Base-by-base conservation (phyloP, 2,329 filamentous ascomycete genomes). In the Epicoccum nigrum region DNA sequence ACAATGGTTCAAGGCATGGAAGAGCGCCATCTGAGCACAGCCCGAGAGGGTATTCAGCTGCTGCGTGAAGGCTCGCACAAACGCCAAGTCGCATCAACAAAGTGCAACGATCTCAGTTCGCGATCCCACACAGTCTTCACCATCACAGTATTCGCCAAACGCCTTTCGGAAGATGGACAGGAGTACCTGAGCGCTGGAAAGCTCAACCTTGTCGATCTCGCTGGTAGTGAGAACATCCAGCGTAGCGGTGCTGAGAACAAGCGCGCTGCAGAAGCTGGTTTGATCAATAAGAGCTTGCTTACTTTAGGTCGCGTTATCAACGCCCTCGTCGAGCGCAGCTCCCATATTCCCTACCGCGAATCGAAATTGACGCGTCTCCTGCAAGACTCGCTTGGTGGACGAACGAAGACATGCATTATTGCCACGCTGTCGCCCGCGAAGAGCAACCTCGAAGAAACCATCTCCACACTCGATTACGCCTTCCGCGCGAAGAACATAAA, bases 381-480 rank as follows among this genome's bases (percentile, higher is more conserved):
- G 16, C 95, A 99, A 85, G 95, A 99, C 71, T 99, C 95, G 0
- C 83, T 99, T 0, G 94, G 94, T 55, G 94, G 94, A 3, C 86
- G 89, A 44, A 99, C 95, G 1, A 99, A 99, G 71, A 99, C 94
- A 0, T 99, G 94, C 77, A 99, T 99, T 60, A 97, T 99, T 67
- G 94, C 94, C 5, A 99, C 94, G 0, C 83, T 99, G 32, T 97
- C 94, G 2, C 92, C 94, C 1, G 91, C 92, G 7, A 95, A 94
- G 74, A 92, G 88, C 74, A 99, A 97, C 64, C 80, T 99, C 1
- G 94, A 99, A 68, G 94, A 99, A 74, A 99, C 95, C 0, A 97
- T 99, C 54, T 97, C 94, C 0, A 99, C 95, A 0, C 82, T 99
- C 1, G 94, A 99, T 72, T 99, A 99, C 69, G 95, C 94, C 9